Base-by-base conservation (phyloP, 2,329 filamentous ascomycete species). In the Ambrosiella beaveri region DNA sequence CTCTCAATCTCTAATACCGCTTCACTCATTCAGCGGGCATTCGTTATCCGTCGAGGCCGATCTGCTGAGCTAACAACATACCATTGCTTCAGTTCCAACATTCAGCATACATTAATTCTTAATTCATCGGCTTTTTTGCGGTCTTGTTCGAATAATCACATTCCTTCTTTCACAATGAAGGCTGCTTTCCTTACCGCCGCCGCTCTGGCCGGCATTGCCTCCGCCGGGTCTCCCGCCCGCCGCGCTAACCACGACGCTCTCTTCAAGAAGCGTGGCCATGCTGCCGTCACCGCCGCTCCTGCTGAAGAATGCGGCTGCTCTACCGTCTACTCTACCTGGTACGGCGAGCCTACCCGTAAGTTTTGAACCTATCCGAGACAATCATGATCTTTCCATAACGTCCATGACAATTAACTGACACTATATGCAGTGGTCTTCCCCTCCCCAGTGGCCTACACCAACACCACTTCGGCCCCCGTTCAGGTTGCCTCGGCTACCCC, bases 21-120 rank as follows among this genome's bases (percentile, higher is more conserved):
- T 87, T 87, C 85, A 88, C 82, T 88, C 86, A 71, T 88, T 90
- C 74, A 89, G 86, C 86, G 85, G 86, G 80, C 84, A 82, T 75
- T 86, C 82, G 73, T 85, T 85, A 54, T 60, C 52, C 39, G 37
- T 41, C 57, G 57, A 58, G 57, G 61, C 56, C 57, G 58, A 62
- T 57, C 35, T 57, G 35, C 39, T 11, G 40, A 51, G 60, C 63
- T n/a, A 51, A 35, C 17, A 27, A 49, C 3, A 19, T 65, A 62
- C 65, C 63, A 65, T 64, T 65, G 63, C 57, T n/a, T 17, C 60
- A 64, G 56, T 61, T 63, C 64, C 59, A 66, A 62, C 64, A 63
- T 53, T 59, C 61, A 61, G 61, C 57, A 56, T 15, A 19, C 7
- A 54, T 54, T 54, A 54, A 57, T 62, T 55, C 63, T 54, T 50